Percentiles rank a stretch among this genome's conserved stretches.
phyloP scores from a whole-genome alignment of 768 basidiomycete species.

The Xerocomellus intermedius region DNA sequence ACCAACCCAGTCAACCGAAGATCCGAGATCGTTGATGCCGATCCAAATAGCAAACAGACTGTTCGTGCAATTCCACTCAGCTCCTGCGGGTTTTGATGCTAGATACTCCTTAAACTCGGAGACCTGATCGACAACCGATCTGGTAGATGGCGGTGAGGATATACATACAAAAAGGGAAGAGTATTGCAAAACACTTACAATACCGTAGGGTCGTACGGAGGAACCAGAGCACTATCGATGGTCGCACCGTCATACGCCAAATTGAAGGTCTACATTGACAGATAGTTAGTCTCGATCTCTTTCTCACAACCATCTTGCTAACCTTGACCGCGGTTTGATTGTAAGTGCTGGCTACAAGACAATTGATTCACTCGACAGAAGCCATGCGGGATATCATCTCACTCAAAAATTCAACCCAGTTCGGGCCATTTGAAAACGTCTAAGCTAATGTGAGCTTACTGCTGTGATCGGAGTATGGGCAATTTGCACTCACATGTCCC shows the following conservation, averaged over 20 bases:
- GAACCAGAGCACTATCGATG: constrained; percentile 56
- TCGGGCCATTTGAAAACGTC: constrained; percentile 62
- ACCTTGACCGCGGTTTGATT: constrained; percentile 56
- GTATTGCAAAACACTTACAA: constrained; percentile 38
- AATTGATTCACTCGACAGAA: neutral
- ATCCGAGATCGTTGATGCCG: constrained; percentile 62
- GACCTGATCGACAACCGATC: constrained; percentile 51
- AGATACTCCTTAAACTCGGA: constrained; percentile 51
- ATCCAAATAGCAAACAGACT: constrained; percentile 66
- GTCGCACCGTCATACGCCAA: constrained; percentile 68
- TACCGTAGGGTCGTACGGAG: constrained; percentile 51
- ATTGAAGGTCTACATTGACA: constrained; percentile 51
- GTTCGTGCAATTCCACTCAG: constrained; percentile 57
- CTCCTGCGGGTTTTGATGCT: constrained; percentile 46
- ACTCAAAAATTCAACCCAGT: constrained; percentile 60
- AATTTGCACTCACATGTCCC: constrained; percentile 41
- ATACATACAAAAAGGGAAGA: neutral
- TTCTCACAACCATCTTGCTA: neutral
- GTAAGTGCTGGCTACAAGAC: constrained; percentile 44
- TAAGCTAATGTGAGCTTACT: constrained; percentile 20
- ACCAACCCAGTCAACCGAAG: constrained; percentile 18
- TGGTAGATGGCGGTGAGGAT: neutral
- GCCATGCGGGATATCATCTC: constrained; percentile 5
- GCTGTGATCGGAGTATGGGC: neutral
- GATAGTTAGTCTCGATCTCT: neutral